Base-by-base conservation (phyloP, 306 rosid species). In the Benincasa hispida region DNA sequence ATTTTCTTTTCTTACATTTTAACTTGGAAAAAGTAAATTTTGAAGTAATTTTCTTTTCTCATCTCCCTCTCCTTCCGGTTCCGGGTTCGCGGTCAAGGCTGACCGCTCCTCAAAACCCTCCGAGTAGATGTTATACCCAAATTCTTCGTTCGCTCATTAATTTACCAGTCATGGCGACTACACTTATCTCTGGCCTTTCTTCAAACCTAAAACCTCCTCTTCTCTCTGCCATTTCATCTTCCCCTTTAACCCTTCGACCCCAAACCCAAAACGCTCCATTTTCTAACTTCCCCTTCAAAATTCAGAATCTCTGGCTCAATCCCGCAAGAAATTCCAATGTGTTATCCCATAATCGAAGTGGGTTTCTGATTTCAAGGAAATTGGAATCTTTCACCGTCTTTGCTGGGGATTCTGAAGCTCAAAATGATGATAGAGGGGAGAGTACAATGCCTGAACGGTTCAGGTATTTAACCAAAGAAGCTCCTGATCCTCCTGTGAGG, bases 361-460 rank as follows among this genome's bases (percentile, higher is more conserved):
- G 74, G 77, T 60, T 85, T 76, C 19, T 76, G 27, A 56, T 76
- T 7, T 76, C 69, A 39, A 87, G 86, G 79, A 84, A 68, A 48
- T 73, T 81, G 22, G 78, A 61, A 70, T 57, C 67, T 84, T 41
- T 63, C 19, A 51, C 63, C 39, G 85, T 32, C 12, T 78, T 69
- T 19, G 89, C 84, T 0, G 76, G 41, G 48, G 85, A 76, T 77
- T 18, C 2, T 61, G 86, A 87, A 79, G 88, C 87, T 53, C 93
- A 90, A 81, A 85, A 82, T 53, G 86, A 85, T 76, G 84, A 74
- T 62, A 84, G 89, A 53, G 86, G 82, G 24, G 86, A 65, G 68
- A 84, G 96, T 69, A 89, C 97, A 53, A 84, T 90, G 95, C 97
- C 99, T 3, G 90, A 83, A 80, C 83, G 95, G 85, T 94, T 94